A percentile compares a stretch with the other conserved stretches of the same genome.
These are phyloP conservation scores for Scedosporium dehoogii DNA, from an alignment of 2,329 filamentous ascomycete genomes.

Conservation along the genomic window DNA sequence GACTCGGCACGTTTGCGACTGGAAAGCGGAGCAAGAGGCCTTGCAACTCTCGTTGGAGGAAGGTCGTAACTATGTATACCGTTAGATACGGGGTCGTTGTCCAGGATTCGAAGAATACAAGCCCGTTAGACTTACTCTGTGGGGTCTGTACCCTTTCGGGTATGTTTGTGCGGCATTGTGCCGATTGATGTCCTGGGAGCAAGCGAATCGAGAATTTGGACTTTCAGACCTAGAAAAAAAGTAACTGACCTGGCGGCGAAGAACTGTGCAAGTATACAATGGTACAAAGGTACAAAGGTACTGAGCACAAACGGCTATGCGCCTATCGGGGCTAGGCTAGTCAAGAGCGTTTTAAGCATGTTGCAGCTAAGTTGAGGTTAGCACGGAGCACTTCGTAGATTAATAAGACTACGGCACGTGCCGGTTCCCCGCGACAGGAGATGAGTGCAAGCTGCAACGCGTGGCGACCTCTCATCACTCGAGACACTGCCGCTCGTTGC, in stretches of 20 bases:
- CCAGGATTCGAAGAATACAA: background rate
- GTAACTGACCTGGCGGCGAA: no score
- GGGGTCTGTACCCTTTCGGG: constrained; percentile 48
- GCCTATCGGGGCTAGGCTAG: no score
- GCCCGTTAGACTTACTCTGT: constrained; percentile 33
- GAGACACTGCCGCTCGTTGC: background rate
- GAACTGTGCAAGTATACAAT: no score
- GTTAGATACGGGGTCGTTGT: background rate
- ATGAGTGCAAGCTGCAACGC: background rate
- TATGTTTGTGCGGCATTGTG: constrained; percentile 82
- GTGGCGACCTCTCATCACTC: background rate
- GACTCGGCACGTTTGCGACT: background rate
- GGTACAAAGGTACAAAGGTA: no score
- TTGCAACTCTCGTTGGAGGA: constrained; percentile 37
- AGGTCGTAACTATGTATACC: constrained; percentile 34
- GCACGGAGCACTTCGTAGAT: no score
- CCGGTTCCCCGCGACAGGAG: background rate
- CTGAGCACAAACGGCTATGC: no score
- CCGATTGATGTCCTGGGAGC: background rate
- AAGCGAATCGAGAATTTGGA: no score
- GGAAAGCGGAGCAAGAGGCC: constrained; percentile 36
- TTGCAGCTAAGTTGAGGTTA: background rate
- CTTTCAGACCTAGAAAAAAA: no score
- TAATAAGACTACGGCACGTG: background rate
- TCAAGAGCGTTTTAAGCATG: background rate